These are phyloP conservation scores for Prunus dulcis DNA, from an alignment of 306 rosid genomes.

Conservation along the genomic window DNA sequence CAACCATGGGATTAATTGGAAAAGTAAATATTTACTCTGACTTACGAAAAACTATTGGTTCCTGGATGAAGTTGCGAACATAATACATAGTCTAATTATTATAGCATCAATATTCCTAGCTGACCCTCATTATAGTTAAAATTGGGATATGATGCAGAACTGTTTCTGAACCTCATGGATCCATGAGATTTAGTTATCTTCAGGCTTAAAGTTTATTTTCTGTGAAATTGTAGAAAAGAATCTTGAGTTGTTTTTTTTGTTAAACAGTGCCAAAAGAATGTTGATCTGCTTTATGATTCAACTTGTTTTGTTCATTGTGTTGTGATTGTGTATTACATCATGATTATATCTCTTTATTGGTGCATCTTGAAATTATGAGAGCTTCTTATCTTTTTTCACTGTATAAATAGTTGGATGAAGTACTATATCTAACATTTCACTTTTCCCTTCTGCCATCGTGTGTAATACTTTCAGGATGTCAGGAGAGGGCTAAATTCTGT, in stretches of 20 bases:
- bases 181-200: not conserved
- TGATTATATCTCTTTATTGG: not conserved
- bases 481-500: constrained; percentile 95
- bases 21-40: not conserved
- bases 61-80: not conserved
- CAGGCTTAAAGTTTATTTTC: not conserved
- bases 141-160: not conserved
- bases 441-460: not conserved
- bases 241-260: not conserved
- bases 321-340: not conserved
- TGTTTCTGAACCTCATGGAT: not conserved
- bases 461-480: constrained; percentile 62
- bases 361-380: not conserved
- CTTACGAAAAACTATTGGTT: not conserved
- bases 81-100: not conserved
- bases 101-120: not conserved
- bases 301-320: not conserved
- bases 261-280: not conserved
- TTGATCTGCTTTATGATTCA: not conserved
- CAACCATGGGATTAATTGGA: not conserved
- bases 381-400: not conserved
- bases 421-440: not conserved
- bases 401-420: not conserved
- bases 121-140: not conserved
- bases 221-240: not conserved